Conservation (phyloP, 257 asterid genomes). For the Perilla frutescens region DNA sequence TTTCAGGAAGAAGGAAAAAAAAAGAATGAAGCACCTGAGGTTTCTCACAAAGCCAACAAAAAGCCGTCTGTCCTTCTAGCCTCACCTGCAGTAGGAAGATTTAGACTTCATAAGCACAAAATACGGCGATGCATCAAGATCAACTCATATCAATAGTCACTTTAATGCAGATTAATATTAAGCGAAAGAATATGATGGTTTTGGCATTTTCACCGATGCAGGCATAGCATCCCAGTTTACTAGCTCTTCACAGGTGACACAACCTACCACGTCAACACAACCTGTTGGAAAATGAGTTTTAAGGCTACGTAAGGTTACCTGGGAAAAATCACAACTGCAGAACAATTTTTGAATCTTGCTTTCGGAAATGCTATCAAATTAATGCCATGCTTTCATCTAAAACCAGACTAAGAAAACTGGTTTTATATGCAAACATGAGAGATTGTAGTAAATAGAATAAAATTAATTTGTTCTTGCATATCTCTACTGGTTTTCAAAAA, state of each 20-base stretch:
- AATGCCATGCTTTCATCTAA: background rate
- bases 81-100: slow-evolving; percentile 60
- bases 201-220: slow-evolving; percentile 54
- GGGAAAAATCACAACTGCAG: background rate
- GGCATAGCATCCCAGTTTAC: slow-evolving; percentile 81
- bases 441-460: background rate
- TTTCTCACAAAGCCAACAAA: slow-evolving; percentile 94
- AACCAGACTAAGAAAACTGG: background rate
- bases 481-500: too few relatives aligned
- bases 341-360: background rate
- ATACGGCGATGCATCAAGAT: background rate
- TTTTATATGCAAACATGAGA: background rate
- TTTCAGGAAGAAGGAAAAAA: background rate
- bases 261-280: slow-evolving; percentile 89
- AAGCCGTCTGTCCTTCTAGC: slow-evolving; percentile 81
- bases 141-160: background rate
- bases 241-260: slow-evolving; percentile 77
- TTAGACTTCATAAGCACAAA: slow-evolving; percentile 20
- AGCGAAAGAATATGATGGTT: background rate
- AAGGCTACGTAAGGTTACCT: background rate
- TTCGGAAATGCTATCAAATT: too few relatives aligned
- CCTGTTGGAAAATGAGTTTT: slow-evolving; percentile 50
- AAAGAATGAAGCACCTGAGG: slow-evolving; percentile 66
- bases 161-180: background rate
- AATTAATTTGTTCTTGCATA: too few relatives aligned